These are phyloP conservation scores for Huntiella decipiens DNA, from an alignment of 2,329 filamentous ascomycete genomes.

Conservation along the genomic window DNA sequence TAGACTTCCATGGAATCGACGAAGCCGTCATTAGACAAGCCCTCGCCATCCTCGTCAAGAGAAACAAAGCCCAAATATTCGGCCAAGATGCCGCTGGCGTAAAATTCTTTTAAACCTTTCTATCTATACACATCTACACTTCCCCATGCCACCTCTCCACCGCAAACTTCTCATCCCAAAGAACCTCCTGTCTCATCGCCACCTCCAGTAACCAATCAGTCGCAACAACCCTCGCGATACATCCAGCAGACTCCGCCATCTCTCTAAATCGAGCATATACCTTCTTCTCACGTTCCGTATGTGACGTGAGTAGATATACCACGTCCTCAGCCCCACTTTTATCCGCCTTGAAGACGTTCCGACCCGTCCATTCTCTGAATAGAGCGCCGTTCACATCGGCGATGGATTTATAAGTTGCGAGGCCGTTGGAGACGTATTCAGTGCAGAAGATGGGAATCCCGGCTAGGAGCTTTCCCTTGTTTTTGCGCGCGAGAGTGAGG, in stretches of 20 bases:
- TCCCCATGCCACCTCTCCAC: slow-evolving; percentile 17
- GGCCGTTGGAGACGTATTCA: slow-evolving; percentile 57
- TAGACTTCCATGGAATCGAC: slow-evolving; percentile 81
- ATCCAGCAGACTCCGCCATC: slow-evolving; percentile 59
- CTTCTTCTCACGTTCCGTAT: slow-evolving; percentile 44
- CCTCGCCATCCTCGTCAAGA: slow-evolving; percentile 65
- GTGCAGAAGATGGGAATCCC: slow-evolving; percentile 73
- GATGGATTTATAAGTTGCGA: slow-evolving; percentile 70
- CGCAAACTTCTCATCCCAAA: slow-evolving; percentile 45
- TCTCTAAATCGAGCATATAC: slow-evolving; percentile 67
- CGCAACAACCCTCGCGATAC: slow-evolving; percentile 61
- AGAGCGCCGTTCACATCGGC: slow-evolving; percentile 75
- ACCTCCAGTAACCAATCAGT: slow-evolving; percentile 82
- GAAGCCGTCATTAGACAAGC: slow-evolving; percentile 60
- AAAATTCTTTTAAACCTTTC: slow-evolving; percentile 65
- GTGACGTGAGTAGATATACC: slow-evolving; percentile 65
- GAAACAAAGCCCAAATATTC: slow-evolving; percentile 84
- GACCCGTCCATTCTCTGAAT: slow-evolving; percentile 60
- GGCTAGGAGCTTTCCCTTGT: slow-evolving; percentile 56
- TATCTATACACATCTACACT: not conserved
- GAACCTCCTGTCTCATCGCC: slow-evolving; percentile 70
- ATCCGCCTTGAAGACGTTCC: slow-evolving; percentile 46
- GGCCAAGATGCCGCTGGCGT: slow-evolving; percentile 75
- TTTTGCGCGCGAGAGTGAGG: slow-evolving; percentile 50
- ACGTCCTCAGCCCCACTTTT: slow-evolving; percentile 43